Conservation (phyloP, 1,284 basidiomycete genomes). For the Leucocoprinus gongylophorus region DNA sequence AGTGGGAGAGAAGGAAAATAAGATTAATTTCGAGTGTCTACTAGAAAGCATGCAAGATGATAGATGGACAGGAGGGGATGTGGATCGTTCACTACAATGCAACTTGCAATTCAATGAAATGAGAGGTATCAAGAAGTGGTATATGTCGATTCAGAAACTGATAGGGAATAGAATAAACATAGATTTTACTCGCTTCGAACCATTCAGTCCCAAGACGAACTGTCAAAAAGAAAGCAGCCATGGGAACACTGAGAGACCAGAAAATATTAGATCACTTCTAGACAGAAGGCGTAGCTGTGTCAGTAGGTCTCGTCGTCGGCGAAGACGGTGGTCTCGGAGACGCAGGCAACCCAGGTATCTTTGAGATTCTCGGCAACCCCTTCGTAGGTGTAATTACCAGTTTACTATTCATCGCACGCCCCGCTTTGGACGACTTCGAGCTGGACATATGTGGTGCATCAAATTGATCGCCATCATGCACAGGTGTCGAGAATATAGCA, state of each 20-base stretch:
- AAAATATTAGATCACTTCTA: slow-evolving; percentile 4
- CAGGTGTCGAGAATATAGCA: slow-evolving; percentile 34
- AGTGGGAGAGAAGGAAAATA: background rate
- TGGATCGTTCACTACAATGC: background rate
- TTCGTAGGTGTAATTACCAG: slow-evolving; percentile 42
- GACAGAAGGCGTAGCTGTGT: slow-evolving; percentile 9
- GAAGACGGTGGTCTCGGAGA: slow-evolving; percentile 51
- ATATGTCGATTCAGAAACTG: slow-evolving; percentile 15
- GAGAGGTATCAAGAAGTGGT: slow-evolving; percentile 33
- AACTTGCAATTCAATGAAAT: background rate
- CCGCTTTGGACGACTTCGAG: slow-evolving; percentile 40
- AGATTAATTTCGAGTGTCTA: slow-evolving; percentile 7
- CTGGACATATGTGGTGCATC: slow-evolving; percentile 35
- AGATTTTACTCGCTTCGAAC: background rate
- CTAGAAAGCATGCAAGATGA: background rate
- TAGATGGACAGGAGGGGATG: background rate
- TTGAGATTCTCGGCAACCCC: slow-evolving; percentile 54
- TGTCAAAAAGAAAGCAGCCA: background rate
- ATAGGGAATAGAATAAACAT: background rate
- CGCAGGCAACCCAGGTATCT: slow-evolving; percentile 44
- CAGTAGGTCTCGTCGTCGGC: slow-evolving; percentile 30
- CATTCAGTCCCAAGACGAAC: background rate
- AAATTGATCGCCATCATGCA: slow-evolving; percentile 15
- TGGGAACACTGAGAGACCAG: background rate
- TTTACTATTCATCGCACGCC: slow-evolving; percentile 55